Evolutionary conservation across 768 basidiomycete species (phyloP).

Genomic region (Suillus paluster): DNA sequence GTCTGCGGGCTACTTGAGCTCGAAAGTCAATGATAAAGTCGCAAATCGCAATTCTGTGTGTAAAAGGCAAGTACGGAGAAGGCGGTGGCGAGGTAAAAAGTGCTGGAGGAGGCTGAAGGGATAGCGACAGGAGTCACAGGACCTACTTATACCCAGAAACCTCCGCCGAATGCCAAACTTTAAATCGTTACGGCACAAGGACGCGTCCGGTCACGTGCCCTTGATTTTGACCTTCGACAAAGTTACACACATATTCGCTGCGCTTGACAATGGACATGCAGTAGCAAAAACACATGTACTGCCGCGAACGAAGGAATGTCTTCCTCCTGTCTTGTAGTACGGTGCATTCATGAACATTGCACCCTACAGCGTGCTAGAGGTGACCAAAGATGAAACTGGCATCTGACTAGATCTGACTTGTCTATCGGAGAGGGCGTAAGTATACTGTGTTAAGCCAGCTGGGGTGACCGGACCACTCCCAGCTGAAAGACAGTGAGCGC

Average conservation of each 20-base stretch:
- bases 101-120: neutral
- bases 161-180: neutral
- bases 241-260: neutral
- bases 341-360: neutral
- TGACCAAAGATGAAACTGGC: neutral
- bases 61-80: neutral
- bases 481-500: neutral
- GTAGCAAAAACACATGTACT: too few species aligned
- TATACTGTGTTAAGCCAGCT: neutral
- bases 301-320: neutral
- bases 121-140: neutral
- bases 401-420: too few species aligned
- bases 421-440: neutral
- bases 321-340: neutral
- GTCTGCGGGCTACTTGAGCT: neutral
- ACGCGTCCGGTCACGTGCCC: neutral
- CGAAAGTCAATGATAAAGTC: neutral
- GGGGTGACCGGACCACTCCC: neutral
- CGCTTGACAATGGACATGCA: neutral
- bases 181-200: neutral
- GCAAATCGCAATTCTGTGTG: neutral
- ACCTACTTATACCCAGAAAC: too few species aligned
- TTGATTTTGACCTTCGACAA: neutral
- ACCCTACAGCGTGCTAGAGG: neutral
- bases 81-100: neutral